phyloP scores from a whole-genome alignment of 2,329 filamentous ascomycete genomes.

The Colletotrichum tanaceti region DNA sequence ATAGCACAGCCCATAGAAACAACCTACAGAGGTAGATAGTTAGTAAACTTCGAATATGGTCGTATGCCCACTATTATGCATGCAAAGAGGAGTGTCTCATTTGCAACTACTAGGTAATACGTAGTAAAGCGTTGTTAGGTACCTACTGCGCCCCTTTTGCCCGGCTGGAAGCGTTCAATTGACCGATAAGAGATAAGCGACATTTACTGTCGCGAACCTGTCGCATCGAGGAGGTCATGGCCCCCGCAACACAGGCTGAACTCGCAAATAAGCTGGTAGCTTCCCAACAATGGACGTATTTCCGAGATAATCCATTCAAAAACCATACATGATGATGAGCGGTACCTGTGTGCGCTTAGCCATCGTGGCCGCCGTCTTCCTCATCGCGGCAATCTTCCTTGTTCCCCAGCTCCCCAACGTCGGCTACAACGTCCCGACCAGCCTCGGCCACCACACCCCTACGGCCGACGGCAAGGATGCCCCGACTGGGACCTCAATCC shows the following conservation, averaged over 20 bases:
- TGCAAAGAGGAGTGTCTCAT: neutral
- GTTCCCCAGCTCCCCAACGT: constrained; percentile 34
- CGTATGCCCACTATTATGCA: neutral
- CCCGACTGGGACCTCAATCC: neutral
- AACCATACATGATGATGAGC: constrained; percentile 19
- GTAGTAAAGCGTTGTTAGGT: no score
- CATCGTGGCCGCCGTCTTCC: constrained; percentile 35
- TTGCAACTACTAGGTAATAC: no score
- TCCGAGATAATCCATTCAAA: neutral
- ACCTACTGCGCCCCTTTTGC: no score
- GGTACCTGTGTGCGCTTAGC: constrained; percentile 32
- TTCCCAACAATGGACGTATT: constrained; percentile 11
- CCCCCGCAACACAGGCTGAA: constrained; percentile 3
- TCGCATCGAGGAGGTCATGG: constrained; percentile 19
- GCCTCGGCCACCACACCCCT: constrained; percentile 8
- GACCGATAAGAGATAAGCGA: constrained; percentile 11
- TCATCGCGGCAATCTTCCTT: constrained; percentile 36
- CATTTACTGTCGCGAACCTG: constrained; percentile 3
- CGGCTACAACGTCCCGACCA: constrained; percentile 22
- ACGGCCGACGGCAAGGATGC: constrained; percentile 20
- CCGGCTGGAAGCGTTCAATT: neutral
- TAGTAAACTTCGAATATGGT: no score
- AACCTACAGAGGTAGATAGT: no score
- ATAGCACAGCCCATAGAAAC: no score
- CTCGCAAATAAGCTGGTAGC: neutral